Evolutionary conservation across 73 alveolate species (phyloP), one percentile per base, ranked within the genome.

Genomic region (Paramecium sexaurelia): DNA sequence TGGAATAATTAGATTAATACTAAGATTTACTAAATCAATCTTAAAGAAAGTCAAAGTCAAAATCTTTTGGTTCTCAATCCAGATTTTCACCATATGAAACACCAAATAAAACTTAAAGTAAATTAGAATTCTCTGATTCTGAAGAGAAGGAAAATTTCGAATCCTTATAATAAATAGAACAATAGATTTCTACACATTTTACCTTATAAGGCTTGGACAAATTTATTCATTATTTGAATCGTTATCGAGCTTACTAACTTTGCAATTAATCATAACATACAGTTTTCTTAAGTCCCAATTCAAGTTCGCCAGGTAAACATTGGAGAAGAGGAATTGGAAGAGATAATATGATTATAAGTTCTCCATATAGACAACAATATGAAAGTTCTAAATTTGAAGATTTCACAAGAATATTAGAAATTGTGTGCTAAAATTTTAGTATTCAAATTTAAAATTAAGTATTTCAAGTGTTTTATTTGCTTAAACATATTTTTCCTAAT

Each of bases 291-390:
- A 78, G 90, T 40, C 90, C 90, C 39, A 78, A 78, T 78, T 78
- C 90, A 5, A 15, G 75, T 36, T 78, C 90, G 19, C 90, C 90
- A 1, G 90, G 90, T 45, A 78, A 78, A 7, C 90, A 78, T 78
- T 78, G 90, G 90, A 78, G 90, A 78, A 78, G 90, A 78, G 90
- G 90, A 1, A 78, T 78, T 22, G 90, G 90, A 15, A 78, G 90
- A 13, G 90, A 78, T 15, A 78, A 78, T 26, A 78, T 78, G 90
- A 78, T 78, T 19, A 78, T 78, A 24, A 78, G 55, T 41, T 36
- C 90, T 19, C 90, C 90, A 37, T 9, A 40, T 39, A 78, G 90
- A 45, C 41, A 41, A 45, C 41, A 11, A 35, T 71, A 1, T 37
- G 86, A 37, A 78, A 24, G 90, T 9, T 40, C 45, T 20, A 45